Evolutionary conservation across 257 asterid genomes (phyloP), one percentile per base, ranked within the genome.

Genomic region (Rauvolfia tetraphylla): DNA sequence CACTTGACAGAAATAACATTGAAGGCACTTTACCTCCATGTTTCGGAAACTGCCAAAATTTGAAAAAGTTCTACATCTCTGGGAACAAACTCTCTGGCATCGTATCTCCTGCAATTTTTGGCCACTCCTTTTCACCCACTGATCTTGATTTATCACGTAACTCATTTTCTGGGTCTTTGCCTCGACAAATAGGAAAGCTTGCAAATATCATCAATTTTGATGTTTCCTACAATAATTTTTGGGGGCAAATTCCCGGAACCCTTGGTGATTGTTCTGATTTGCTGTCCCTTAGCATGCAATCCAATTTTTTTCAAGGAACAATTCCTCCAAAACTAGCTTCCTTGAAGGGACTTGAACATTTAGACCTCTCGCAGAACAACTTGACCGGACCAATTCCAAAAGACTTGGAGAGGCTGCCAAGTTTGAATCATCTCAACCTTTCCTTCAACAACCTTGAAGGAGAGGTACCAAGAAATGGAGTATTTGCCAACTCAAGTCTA

Each of bases 371-470:
- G 4, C 79, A n/a, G 1, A 83, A 85, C 69, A 83, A 76, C 71
- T 79, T 85, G 80, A 72, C 81, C 0, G 87, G 87, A 39, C 54
- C 76, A n/a, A 48, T 85, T 33, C 87, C 89, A 0, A 42, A 4
- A 31, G 81, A 22, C 54, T 51, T 85, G 4, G 76, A 76, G 59
- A 70, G 68, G 18, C 82, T 83, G 49, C 7, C 71, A 2, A 58
- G 27, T 8, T 72, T 85, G 57, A 41, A 56, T 1, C 68, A 68
- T 65, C 69, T 85, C 33, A 81, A 81, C 56, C 15, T 85, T 53
- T 85, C 89, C 12, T 81, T 73, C 76, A 83, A 83, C 46, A 72
- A 83, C 48, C 83, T 85, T 17, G 79, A 83, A 33, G 87, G 87
- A 1, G 76, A 71, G 36, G 58, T 81, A 42, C 87, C 87, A 33